These are phyloP conservation scores for Kockiozyma suomiensis DNA, from an alignment of 805 yeast species.

Conservation along the genomic window DNA sequence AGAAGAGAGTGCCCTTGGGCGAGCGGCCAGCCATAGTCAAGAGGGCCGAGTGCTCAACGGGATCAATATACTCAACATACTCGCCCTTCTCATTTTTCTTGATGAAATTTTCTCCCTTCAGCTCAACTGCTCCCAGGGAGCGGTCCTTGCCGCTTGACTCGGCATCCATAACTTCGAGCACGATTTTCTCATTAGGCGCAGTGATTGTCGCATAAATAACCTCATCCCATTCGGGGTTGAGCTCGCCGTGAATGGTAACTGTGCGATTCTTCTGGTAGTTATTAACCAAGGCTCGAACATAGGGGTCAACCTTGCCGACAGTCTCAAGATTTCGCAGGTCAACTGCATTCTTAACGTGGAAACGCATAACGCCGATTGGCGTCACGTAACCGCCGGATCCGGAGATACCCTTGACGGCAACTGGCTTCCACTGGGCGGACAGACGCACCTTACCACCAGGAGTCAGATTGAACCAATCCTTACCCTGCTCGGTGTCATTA, in stretches of 20 bases:
- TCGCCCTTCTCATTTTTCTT: conserved; percentile 62
- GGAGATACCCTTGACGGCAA: conserved; percentile 61
- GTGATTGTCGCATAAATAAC: conserved; percentile 79
- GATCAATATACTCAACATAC: conserved; percentile 60
- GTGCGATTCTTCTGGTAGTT: conserved; percentile 80
- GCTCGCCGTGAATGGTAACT: conserved; percentile 60
- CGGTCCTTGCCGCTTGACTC: conserved; percentile 80
- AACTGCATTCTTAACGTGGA: conserved; percentile 66
- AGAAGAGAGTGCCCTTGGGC: conserved; percentile 79
- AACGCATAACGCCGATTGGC: conserved; percentile 89
- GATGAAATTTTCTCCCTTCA: conserved; percentile 68
- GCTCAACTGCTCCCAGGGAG: conserved; percentile 78
- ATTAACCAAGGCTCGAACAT: conserved; percentile 75
- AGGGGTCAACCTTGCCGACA: conserved; percentile 92
- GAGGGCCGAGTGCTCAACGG: conserved; percentile 59
- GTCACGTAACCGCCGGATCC: conserved; percentile 84
- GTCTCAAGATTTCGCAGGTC: conserved; percentile 82
- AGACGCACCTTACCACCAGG: conserved; percentile 75
- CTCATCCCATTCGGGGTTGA: conserved; percentile 85
- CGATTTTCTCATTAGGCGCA: conserved; percentile 76
- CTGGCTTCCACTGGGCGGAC: conserved; percentile 83
- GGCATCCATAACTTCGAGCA: conserved; percentile 90
- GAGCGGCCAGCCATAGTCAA: conserved; percentile 72
- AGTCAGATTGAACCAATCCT: conserved; percentile 72
- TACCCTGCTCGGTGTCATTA: conserved; percentile 76